Percentiles rank a stretch among this genome's conserved stretches.
Conservation (phyloP, 75 land plant species). For the Cunninghamia lanceolata region DNA sequence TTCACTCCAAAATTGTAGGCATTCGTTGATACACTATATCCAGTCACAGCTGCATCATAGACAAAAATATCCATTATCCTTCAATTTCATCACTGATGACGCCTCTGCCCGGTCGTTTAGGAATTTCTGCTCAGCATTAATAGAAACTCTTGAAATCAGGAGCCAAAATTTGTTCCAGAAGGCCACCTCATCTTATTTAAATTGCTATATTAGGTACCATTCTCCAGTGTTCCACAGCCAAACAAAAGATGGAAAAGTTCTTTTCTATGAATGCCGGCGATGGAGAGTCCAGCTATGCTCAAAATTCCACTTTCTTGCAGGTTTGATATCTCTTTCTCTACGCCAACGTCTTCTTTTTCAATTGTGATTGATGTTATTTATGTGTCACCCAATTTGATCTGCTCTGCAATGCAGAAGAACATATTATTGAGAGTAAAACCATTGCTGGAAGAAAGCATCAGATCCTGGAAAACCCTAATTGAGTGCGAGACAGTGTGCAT, state of each 20-base stretch:
- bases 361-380: neutral
- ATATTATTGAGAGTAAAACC: neutral
- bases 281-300: slow-evolving; percentile 43
- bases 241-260: slow-evolving; percentile 29
- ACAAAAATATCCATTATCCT: too few species aligned
- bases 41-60: too few species aligned
- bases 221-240: too few species aligned
- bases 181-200: too few species aligned
- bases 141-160: too few species aligned
- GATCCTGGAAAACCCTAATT: neutral
- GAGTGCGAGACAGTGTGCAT: slow-evolving; percentile 2
- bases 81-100: too few species aligned
- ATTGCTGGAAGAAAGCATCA: slow-evolving; percentile 11
- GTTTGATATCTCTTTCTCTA: neutral
- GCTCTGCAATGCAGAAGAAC: neutral
- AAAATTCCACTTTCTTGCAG: slow-evolving; percentile 26
- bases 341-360: neutral
- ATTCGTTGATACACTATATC: too few species aligned
- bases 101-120: too few species aligned
- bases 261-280: slow-evolving; percentile 45
- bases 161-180: too few species aligned
- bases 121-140: too few species aligned
- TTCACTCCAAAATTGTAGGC: too few species aligned
- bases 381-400: neutral
- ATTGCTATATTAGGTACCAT: too few species aligned